A percentile compares a stretch with the other conserved stretches of the same genome.
These are phyloP conservation scores for Boechera divaricarpa DNA, from an alignment of 345 rosid species.

Conservation along the genomic window DNA sequence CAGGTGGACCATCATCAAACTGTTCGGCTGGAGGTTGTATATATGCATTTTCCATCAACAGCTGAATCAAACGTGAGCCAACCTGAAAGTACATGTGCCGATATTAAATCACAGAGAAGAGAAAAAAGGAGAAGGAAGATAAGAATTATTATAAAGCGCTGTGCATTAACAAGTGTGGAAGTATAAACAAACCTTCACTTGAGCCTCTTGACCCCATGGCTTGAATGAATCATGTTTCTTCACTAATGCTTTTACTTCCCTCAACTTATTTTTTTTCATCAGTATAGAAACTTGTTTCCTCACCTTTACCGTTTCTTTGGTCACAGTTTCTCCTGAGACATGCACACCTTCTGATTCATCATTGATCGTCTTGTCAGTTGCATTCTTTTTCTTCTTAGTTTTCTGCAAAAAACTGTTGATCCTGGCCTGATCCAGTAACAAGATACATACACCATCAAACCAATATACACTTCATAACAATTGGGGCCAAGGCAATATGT, in stretches of 20 bases:
- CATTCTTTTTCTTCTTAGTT: constrained; percentile 60
- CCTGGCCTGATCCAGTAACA: constrained; percentile 60
- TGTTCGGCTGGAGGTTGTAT: constrained; percentile 86
- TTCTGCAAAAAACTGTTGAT: constrained; percentile 75
- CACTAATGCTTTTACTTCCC: constrained; percentile 62
- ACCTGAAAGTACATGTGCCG: constrained; percentile 58
- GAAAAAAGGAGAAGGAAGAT: constrained; percentile 5
- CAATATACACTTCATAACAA: constrained; percentile 8
- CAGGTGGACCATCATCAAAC: constrained; percentile 77
- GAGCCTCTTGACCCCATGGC: constrained; percentile 96
- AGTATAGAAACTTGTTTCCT: constrained; percentile 64
- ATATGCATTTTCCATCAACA: constrained; percentile 82
- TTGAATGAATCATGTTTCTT: constrained; percentile 60
- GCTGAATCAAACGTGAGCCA: constrained; percentile 85
- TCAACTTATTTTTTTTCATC: constrained; percentile 70
- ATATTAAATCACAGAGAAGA: constrained; percentile 33
- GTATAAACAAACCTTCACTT: constrained; percentile 70
- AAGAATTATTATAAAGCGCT: neutral
- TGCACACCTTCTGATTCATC: constrained; percentile 48
- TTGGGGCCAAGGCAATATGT: neutral
- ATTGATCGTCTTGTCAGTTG: constrained; percentile 36
- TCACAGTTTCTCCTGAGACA: constrained; percentile 44
- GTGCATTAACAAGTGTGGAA: constrained; percentile 20
- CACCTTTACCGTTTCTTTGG: constrained; percentile 58
- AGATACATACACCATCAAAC: constrained; percentile 32